Percentiles rank a stretch among this genome's conserved stretches.
Conservation (phyloP, 2,329 filamentous ascomycete species). For the Pseudogymnoascus sp. region DNA sequence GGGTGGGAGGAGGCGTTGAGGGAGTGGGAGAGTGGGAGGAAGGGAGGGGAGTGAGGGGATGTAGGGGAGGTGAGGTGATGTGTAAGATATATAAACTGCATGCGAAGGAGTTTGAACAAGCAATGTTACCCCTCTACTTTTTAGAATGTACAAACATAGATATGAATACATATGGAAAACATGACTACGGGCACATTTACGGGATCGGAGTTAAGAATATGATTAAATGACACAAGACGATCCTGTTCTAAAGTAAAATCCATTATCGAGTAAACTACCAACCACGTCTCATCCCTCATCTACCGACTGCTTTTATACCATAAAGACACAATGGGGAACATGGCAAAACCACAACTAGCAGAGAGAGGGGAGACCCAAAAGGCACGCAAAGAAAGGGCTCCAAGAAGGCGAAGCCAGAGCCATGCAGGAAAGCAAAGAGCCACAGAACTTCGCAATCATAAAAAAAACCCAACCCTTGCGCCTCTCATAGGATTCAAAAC, state of each 20-base stretch:
- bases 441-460: slow-evolving; percentile 28
- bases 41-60: background rate
- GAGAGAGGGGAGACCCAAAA: slow-evolving; percentile 23
- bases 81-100: background rate
- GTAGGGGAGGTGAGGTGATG: background rate
- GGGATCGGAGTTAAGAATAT: background rate
- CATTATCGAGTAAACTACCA: slow-evolving; percentile 31
- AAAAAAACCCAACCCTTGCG: slow-evolving; percentile 29
- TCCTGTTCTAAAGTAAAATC: slow-evolving; percentile 27
- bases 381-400: slow-evolving; percentile 18
- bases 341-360: slow-evolving; percentile 22
- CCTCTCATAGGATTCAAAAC: slow-evolving; percentile 28
- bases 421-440: slow-evolving; percentile 22
- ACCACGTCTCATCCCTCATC: slow-evolving; percentile 26
- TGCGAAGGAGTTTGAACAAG: background rate
- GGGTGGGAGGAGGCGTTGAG: slow-evolving; percentile 60
- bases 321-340: slow-evolving; percentile 25
- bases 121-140: background rate
- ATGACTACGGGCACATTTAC: background rate
- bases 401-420: slow-evolving; percentile 20
- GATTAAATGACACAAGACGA: slow-evolving; percentile 4
- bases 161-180: slow-evolving; percentile 1
- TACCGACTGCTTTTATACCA: slow-evolving; percentile 31
- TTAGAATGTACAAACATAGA: slow-evolving; percentile 8
- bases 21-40: slow-evolving; percentile 44